Evolutionary conservation across 495 filamentous ascomycete species (phyloP), one percentile per base, ranked within the genome.

Genomic region (Xylaria grammica): DNA sequence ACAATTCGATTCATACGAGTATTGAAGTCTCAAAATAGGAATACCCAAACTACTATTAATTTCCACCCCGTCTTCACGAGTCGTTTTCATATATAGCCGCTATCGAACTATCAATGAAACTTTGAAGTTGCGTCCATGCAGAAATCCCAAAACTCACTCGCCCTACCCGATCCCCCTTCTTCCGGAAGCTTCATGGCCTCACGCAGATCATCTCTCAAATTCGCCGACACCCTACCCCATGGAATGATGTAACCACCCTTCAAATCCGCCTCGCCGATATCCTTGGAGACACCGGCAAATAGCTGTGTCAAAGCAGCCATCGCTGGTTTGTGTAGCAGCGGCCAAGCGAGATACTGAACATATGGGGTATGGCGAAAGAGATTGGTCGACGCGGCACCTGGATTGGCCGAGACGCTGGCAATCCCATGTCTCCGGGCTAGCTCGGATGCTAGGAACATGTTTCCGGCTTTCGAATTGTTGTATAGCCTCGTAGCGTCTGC

Each of bases 171-270:
- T 17, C 70, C 70, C 13, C 65, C 65, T 10, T 73, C 65, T 22
- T 66, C 65, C 1, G 34, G 36, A 22, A 40, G 15, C 51, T 63
- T 70, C 1, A 50, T 53, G 1, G 67, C 68, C 17, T 68, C 56
- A 11, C 60, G 27, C 34, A 73, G 27, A 48, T 73, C 68, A 48
- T 57, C 26, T 61, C 68, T 60, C 7, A 49, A n/a, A 1, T n/a
- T 48, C 4, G 17, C 32, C 19, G 17, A 55, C 40, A 75, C 60
- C 49, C 77, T 67, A 11, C 79, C 80, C 78, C 77, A 80, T 1
- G 78, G 80, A 10, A 79, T 67, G n/a, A 79, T 66, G 68, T 77
- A 81, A 11, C 70, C 71, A 1, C 79, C 78, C 17, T 72, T 77
- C 24, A 17, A 42, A 19, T 71, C 70, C 38, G 73, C 65, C 27